Conservation (phyloP, 2,329 filamentous ascomycete genomes). For the Mycosphaerella arachidis region DNA sequence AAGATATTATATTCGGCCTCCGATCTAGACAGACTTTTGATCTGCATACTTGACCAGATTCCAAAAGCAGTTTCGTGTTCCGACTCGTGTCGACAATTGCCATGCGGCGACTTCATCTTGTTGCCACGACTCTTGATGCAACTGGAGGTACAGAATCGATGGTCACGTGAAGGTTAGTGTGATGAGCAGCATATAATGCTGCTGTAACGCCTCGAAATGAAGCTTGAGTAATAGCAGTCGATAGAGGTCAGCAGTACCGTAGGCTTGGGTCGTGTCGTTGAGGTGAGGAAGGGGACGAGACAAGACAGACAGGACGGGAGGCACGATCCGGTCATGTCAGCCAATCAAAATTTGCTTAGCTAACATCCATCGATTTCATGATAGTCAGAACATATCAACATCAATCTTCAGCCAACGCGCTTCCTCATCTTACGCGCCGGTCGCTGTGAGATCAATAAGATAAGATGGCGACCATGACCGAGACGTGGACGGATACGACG, state of each 20-base stretch:
- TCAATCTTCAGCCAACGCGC: not conserved
- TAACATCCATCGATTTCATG: not conserved
- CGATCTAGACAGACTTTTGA: too few species aligned
- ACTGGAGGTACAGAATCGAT: not conserved
- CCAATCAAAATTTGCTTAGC: not conserved
- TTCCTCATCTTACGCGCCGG: not conserved
- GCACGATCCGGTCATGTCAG: not conserved
- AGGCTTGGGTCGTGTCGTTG: not conserved
- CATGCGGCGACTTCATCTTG: too few species aligned
- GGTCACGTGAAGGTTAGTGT: not conserved
- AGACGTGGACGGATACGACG: slow-evolving; percentile 50
- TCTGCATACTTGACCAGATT: too few species aligned
- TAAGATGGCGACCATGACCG: slow-evolving; percentile 64
- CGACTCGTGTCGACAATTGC: too few species aligned
- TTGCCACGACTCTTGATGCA: too few species aligned
- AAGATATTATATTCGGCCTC: too few species aligned
- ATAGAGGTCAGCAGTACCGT: not conserved
- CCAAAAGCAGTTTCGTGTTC: too few species aligned
- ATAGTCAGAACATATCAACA: not conserved
- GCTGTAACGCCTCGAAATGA: not conserved
- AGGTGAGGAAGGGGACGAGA: not conserved
- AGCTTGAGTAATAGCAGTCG: not conserved
- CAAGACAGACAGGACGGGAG: not conserved
- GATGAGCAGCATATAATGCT: not conserved
- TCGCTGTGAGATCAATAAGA: slow-evolving; percentile 33